Percentiles rank a stretch among this genome's conserved stretches.
Evolutionary conservation across 2,329 filamentous ascomycete genomes (phyloP).

Genomic region (Paramyrothecium roridum): DNA sequence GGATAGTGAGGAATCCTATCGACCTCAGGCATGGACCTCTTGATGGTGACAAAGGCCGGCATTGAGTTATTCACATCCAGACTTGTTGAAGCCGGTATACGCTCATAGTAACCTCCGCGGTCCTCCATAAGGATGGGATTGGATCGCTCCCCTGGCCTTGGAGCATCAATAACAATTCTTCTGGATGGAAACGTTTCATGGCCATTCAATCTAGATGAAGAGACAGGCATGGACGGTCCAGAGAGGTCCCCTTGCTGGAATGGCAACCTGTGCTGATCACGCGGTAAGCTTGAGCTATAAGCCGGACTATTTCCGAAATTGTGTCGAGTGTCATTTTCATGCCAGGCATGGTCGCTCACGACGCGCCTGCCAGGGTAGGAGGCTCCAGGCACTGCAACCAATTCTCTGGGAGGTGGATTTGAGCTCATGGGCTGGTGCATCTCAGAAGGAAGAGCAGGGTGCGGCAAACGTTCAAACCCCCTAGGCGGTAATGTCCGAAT

Average conservation of each 20-base stretch:
- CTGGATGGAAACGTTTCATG: slow-evolving; percentile 15
- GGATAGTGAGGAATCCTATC: neutral
- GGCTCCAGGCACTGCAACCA: slow-evolving; percentile 11
- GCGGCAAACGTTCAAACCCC: slow-evolving; percentile 13
- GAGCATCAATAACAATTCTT: slow-evolving; percentile 25
- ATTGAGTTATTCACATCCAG: neutral
- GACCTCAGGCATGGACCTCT: neutral
- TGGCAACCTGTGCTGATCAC: slow-evolving; percentile 8
- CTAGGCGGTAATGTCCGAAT: slow-evolving; percentile 27
- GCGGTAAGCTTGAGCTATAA: slow-evolving; percentile 4
- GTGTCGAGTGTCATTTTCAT: neutral
- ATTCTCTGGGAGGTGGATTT: slow-evolving; percentile 14
- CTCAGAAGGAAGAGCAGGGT: slow-evolving; percentile 6
- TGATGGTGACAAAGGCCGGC: neutral
- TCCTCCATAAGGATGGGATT: slow-evolving; percentile 36
- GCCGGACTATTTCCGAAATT: slow-evolving; percentile 2
- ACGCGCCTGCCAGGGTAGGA: slow-evolving; percentile 9
- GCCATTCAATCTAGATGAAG: neutral
- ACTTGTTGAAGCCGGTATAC: slow-evolving; percentile 14
- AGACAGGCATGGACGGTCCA: neutral
- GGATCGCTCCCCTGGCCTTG: slow-evolving; percentile 24
- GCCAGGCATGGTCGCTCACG: slow-evolving; percentile 6
- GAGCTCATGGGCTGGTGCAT: slow-evolving; percentile 16
- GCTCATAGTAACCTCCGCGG: slow-evolving; percentile 33
- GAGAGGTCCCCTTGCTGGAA: slow-evolving; percentile 3